Percentiles rank a stretch among this genome's conserved stretches.
phyloP scores from a whole-genome alignment of 495 filamentous ascomycete genomes.

The Penicillium ochrochloron region DNA sequence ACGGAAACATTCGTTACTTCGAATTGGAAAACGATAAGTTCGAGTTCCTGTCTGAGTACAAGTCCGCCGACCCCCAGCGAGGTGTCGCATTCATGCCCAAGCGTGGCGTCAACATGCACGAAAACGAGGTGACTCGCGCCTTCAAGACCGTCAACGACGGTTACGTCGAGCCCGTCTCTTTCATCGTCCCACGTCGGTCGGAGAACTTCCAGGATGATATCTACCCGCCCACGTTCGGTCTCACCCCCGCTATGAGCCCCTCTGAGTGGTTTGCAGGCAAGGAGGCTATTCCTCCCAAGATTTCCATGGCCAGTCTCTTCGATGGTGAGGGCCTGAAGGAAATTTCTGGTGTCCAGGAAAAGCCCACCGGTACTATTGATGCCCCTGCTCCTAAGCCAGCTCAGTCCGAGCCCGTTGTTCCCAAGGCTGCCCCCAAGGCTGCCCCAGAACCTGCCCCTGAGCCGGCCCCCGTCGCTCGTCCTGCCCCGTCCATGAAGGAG shows the following conservation, averaged over 20 bases:
- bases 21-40: constrained; percentile 98
- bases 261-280: constrained; percentile 87
- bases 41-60: constrained; percentile 93
- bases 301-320: constrained; percentile 89
- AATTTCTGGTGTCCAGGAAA: constrained; percentile 67
- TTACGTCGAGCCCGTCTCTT: constrained; percentile 95
- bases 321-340: constrained; percentile 79
- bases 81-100: constrained; percentile 95
- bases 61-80: constrained; percentile 90
- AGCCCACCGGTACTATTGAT: constrained; percentile 54
- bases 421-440: constrained; percentile 38
- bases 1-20: constrained; percentile 98
- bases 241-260: constrained; percentile 77
- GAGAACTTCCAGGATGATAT: constrained; percentile 98
- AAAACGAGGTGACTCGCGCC: constrained; percentile 93
- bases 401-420: constrained; percentile 55
- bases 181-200: constrained; percentile 93
- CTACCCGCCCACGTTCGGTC: constrained; percentile 79
- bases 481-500: constrained; percentile 73
- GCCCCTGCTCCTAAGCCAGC: constrained; percentile 49
- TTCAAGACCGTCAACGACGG: constrained; percentile 95
- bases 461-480: constrained; percentile 51
- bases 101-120: constrained; percentile 92
- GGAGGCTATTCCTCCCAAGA: constrained; percentile 81
- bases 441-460: constrained; percentile 44